These are phyloP conservation scores for Toxicodendron radicans DNA, from an alignment of 345 rosid genomes.

Conservation along the genomic window DNA sequence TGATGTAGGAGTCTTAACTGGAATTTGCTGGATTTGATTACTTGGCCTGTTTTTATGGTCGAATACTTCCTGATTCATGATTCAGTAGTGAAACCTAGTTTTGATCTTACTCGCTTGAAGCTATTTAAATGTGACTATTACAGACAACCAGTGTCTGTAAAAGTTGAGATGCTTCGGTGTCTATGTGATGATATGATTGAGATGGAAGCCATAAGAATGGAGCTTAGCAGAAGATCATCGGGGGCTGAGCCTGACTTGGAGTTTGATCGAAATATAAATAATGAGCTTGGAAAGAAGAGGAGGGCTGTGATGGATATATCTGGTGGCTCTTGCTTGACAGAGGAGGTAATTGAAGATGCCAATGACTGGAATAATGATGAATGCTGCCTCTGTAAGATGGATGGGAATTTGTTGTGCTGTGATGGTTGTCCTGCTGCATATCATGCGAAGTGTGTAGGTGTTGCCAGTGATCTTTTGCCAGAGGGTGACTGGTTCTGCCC, in stretches of 20 bases:
- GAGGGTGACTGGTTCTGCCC: constrained; percentile 99
- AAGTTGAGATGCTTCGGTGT: constrained; percentile 68
- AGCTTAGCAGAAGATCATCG: constrained; percentile 69
- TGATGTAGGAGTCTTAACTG: constrained; percentile 88
- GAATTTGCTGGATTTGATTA: constrained; percentile 73
- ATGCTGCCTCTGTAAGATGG: constrained; percentile 96
- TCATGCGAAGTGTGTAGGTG: constrained; percentile 94
- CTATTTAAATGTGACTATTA: constrained; percentile 65
- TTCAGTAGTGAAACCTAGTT: constrained; percentile 46
- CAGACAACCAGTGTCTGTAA: constrained; percentile 64
- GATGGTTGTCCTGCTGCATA: constrained; percentile 99
- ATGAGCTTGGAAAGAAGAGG: constrained; percentile 56
- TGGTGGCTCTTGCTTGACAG: constrained; percentile 49
- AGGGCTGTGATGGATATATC: constrained; percentile 42
- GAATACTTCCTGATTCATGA: constrained; percentile 74
- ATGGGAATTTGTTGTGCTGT: constrained; percentile 89
- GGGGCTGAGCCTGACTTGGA: constrained; percentile 67
- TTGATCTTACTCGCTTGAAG: constrained; percentile 58
- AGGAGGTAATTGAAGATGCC: constrained; percentile 53
- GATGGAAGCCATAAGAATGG: constrained; percentile 67
- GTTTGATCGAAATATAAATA: constrained; percentile 49
- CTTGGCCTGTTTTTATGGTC: constrained; percentile 85
- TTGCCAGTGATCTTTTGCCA: constrained; percentile 77
- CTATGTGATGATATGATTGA: constrained; percentile 84
- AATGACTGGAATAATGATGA: constrained; percentile 87